Conservation (phyloP, 768 basidiomycete genomes). For the Melanogaster broomeanus region DNA sequence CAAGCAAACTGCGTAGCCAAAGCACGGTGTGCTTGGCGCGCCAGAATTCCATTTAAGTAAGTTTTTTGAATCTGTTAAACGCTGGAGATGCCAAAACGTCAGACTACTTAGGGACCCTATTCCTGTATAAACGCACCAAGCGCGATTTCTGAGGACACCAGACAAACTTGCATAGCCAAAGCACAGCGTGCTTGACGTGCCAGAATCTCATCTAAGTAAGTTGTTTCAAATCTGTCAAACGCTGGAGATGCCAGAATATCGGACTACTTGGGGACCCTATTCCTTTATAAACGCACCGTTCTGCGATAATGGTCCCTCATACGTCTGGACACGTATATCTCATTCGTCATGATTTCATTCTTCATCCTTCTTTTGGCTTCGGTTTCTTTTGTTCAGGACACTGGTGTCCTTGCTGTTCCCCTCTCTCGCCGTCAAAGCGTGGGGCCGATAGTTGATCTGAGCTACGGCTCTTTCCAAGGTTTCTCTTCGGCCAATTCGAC, state of each 20-base stretch:
- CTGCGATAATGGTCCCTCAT: neutral
- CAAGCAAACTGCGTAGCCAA: too few species aligned
- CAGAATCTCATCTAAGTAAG: too few species aligned
- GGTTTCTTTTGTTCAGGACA: constrained; percentile 2
- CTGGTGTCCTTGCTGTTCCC: constrained; percentile 4
- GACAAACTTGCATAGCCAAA: too few species aligned
- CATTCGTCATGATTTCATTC: neutral
- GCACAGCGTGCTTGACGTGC: too few species aligned
- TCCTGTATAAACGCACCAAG: neutral
- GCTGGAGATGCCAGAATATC: neutral
- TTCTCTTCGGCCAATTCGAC: constrained; percentile 1
- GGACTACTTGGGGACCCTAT: neutral
- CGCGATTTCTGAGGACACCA: too few species aligned
- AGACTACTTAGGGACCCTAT: neutral
- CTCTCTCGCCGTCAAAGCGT: constrained; percentile 3
- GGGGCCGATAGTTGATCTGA: constrained; percentile 2
- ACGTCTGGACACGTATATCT: neutral
- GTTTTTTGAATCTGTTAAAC: too few species aligned
- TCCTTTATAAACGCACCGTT: neutral
- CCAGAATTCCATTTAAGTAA: too few species aligned
- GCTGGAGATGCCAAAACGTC: neutral
- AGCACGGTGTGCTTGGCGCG: too few species aligned
- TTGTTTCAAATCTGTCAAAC: too few species aligned
- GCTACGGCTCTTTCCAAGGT: constrained; percentile 6
- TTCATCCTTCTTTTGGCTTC: neutral